Base-by-base conservation (phyloP, 768 basidiomycete genomes). In the Boletus barrowsii region DNA sequence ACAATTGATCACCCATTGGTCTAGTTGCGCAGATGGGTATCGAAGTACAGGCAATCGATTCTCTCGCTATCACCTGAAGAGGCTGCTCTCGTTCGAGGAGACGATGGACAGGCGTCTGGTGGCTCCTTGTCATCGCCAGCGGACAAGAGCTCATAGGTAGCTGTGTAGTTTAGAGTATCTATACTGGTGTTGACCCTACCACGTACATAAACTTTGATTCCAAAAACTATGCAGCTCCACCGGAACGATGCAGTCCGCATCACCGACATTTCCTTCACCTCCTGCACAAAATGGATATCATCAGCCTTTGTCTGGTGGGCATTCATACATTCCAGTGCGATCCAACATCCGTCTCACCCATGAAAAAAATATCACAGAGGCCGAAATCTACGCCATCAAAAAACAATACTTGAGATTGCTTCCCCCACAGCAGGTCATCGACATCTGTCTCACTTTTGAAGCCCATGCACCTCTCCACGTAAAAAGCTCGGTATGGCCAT, bases 371-470 rank as follows among this genome's bases (percentile, higher is more conserved):
- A 47, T 62, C 53, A 52, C 51, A 71, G 81, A 83, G 35, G 65
- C 63, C 32, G 76, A 75, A 59, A 67, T 67, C 65, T 78, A 83
- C 67, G 76, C 83, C 47, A 81, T 86, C 72, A 90, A 89, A 68
- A 80, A 82, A 59, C 79, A 81, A 57, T 92, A 91, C 73, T 76
- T 92, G 41, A 76, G 78, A 22, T 76, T 88, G 20, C 76, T 92
- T 9, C 79, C 83, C 22, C 81, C 79, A 20, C 77, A 80, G 42
- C 87, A 90, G 71, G 79, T 91, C 64, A 88, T 91, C 65, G 89
- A 90, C 61, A 83, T 91, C 62, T 90, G 87, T 66, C 76, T 91
- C 55, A 77, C 79, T 36, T 84, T 88, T 62, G 86, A 90, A 62
- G 67, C 82, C 10, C 79, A 90, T 74, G 83, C 84, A 14, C 83